A percentile compares a stretch with the other conserved stretches of the same genome.
phyloP scores from a whole-genome alignment of 306 rosid species.

The Acacia crassicarpa region DNA sequence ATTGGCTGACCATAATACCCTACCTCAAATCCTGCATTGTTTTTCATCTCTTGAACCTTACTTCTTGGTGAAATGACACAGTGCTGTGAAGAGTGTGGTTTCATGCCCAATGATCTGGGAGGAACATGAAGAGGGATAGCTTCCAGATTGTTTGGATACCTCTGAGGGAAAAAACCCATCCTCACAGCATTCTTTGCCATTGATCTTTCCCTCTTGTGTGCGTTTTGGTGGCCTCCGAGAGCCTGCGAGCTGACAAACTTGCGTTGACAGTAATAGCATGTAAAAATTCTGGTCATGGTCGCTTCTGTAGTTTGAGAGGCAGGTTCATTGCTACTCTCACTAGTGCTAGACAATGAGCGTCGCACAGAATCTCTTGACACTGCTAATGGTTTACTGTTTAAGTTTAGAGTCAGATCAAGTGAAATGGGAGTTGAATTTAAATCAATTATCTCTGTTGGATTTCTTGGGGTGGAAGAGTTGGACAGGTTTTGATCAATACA shows the following conservation, averaged over 20 bases:
- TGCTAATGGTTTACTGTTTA: conserved; percentile 26
- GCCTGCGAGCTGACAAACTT: conserved; percentile 91
- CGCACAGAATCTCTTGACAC: conserved; percentile 50
- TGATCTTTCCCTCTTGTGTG: conserved; percentile 85
- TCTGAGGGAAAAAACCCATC: conserved; percentile 71
- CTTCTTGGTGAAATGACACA: conserved; percentile 46
- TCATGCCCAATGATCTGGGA: conserved; percentile 73
- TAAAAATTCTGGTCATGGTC: conserved; percentile 52
- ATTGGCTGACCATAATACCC: conserved; percentile 59
- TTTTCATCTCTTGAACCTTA: conserved; percentile 56
- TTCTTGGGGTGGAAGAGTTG: conserved; percentile 39
- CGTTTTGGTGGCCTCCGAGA: conserved; percentile 95
- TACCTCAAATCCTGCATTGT: conserved; percentile 49
- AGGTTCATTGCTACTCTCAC: conserved; percentile 81
- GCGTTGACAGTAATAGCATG: conserved; percentile 90
- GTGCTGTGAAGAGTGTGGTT: conserved; percentile 76
- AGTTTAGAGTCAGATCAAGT: conserved; percentile 72
- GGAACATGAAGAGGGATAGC: conserved; percentile 79
- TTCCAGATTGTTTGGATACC: conserved; percentile 55
- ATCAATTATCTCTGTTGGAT: conserved; percentile 30
- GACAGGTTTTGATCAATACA: conserved; percentile 42
- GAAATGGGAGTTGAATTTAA: conserved; percentile 40
- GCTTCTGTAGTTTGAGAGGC: conserved; percentile 48
- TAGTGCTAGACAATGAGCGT: conserved; percentile 75
- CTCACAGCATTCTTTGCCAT: conserved; percentile 82